Conservation (phyloP, 1,284 basidiomycete species). For the Tylopilus sp. region DNA sequence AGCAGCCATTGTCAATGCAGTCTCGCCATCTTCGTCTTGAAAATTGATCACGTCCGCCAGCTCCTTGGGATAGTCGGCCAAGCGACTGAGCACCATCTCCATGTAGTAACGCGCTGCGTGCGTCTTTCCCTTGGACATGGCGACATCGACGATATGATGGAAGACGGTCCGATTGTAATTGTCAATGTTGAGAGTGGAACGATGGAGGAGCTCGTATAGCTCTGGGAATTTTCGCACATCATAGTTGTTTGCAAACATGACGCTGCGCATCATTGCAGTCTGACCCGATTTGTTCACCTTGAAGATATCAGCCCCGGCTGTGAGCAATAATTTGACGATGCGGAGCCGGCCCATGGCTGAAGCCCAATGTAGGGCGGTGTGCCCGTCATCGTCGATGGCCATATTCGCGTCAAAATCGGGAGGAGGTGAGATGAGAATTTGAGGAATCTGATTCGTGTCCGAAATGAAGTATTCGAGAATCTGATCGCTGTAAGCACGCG, state of each 20-base stretch:
- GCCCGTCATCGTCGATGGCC: constrained; percentile 97
- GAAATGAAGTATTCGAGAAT: constrained; percentile 99
- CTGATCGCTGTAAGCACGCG: constrained; percentile 82
- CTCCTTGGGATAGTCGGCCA: constrained; percentile 96
- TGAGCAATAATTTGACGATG: constrained; percentile 92
- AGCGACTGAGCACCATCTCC: constrained; percentile 89
- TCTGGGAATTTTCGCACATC: constrained; percentile 99
- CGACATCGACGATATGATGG: constrained; percentile 98
- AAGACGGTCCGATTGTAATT: constrained; percentile 98
- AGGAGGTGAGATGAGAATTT: constrained; percentile 86
- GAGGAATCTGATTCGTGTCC: constrained; percentile 91
- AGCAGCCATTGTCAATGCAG: constrained; percentile 95
- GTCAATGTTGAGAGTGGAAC: constrained; percentile 98
- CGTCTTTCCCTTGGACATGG: constrained; percentile 95
- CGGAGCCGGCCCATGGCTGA: constrained; percentile 98
- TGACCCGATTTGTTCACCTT: constrained; percentile 96
- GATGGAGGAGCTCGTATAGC: constrained; percentile 93
- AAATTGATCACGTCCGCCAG: constrained; percentile 99
- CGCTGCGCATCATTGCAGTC: constrained; percentile 96
- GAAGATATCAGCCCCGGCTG: constrained; percentile 96
- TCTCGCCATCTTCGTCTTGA: constrained; percentile 99
- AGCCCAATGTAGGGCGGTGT: constrained; percentile 98
- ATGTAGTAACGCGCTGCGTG: constrained; percentile 99
- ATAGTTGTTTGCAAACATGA: constrained; percentile 99
- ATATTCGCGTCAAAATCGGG: constrained; percentile 94